Percentiles rank a stretch among this genome's conserved stretches.
These are phyloP conservation scores for Halteria grandinella DNA, from an alignment of 73 alveolate species.

Conservation along the genomic window DNA sequence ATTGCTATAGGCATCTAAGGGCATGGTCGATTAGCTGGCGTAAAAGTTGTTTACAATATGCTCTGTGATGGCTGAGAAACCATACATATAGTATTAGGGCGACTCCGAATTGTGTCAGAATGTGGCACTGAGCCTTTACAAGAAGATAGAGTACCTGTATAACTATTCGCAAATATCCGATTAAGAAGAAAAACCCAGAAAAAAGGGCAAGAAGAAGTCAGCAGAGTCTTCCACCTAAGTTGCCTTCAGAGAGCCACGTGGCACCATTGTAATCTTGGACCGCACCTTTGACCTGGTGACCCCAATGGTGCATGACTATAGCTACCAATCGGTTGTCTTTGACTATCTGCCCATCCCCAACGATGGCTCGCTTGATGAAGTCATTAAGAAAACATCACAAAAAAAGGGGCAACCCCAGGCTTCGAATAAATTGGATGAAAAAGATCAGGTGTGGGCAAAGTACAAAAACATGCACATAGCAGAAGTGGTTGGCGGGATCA, in stretches of 20 bases:
- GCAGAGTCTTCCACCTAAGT: no score
- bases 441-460: constrained; percentile 75
- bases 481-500: constrained; percentile 66
- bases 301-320: constrained; percentile 84
- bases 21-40: constrained; percentile 48
- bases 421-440: constrained; percentile 53
- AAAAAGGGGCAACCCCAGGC: constrained; percentile 34
- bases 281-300: constrained; percentile 79
- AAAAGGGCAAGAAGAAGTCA: no score
- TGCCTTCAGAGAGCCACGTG: constrained; percentile 63
- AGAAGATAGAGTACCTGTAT: constrained; percentile 41
- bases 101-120: constrained; percentile 3
- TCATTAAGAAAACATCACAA: constrained; percentile 26
- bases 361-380: constrained; percentile 20
- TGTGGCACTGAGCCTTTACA: constrained; percentile 11
- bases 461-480: constrained; percentile 81
- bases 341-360: constrained; percentile 60
- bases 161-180: neutral
- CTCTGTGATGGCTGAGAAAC: constrained; percentile 65
- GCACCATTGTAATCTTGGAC: constrained; percentile 78
- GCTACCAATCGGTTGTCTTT: constrained; percentile 68
- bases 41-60: constrained; percentile 42
- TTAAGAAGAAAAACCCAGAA: no score
- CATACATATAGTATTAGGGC: constrained; percentile 59
- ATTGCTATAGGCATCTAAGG: neutral